A percentile compares a stretch with the other conserved stretches of the same genome.
Evolutionary conservation across 306 rosid genomes (phyloP).

Genomic region (Sicyos edulis): DNA sequence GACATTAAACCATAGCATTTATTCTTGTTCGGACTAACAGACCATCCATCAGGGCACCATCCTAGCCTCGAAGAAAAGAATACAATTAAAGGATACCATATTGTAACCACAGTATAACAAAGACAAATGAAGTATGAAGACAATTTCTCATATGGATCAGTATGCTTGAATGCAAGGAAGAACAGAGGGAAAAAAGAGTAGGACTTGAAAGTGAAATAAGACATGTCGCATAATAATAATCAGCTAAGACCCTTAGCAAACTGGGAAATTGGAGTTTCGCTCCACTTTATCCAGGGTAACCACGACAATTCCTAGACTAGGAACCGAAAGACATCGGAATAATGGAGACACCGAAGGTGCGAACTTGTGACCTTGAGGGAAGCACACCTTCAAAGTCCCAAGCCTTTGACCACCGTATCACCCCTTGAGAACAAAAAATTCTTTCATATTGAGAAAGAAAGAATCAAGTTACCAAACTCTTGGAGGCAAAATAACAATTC

Average conservation of each 20-base stretch:
- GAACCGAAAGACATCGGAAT: too few species aligned
- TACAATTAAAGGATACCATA: slow-evolving; percentile 18
- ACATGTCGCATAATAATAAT: neutral
- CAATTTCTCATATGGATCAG: neutral
- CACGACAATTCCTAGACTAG: too few species aligned
- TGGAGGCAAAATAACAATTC: neutral
- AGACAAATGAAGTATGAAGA: neutral
- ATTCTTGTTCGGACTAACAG: slow-evolving; percentile 41
- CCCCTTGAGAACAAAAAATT: too few species aligned
- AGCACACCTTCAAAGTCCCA: too few species aligned
- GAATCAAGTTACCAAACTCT: neutral
- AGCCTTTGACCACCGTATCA: too few species aligned
- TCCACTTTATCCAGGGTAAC: too few species aligned
- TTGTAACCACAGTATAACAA: slow-evolving; percentile 9
- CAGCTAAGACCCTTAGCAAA: neutral
- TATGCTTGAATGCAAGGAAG: slow-evolving; percentile 14
- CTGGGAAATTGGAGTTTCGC: too few species aligned
- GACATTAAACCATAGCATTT: slow-evolving; percentile 54
- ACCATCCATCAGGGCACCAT: slow-evolving; percentile 69
- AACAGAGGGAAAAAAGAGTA: neutral
- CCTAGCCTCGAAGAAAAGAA: slow-evolving; percentile 37
- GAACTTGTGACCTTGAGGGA: too few species aligned
- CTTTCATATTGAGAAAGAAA: neutral
- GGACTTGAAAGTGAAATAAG: neutral
- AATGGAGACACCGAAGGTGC: too few species aligned